A percentile compares a stretch with the other conserved stretches of the same genome.
These are phyloP conservation scores for Boletus pseudopeckii DNA, from an alignment of 768 basidiomycete genomes.

Conservation along the genomic window DNA sequence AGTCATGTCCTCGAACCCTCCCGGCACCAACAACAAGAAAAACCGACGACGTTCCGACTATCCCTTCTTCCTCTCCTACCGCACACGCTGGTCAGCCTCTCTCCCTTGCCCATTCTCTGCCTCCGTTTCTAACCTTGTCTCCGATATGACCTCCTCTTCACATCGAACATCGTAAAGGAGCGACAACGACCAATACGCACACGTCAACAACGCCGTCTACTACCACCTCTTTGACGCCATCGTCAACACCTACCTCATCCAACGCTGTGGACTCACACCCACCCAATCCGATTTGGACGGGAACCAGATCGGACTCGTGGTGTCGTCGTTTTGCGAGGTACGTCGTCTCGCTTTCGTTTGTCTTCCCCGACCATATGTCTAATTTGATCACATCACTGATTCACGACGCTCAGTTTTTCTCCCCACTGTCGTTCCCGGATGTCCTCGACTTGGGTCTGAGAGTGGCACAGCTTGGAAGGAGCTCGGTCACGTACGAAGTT, in stretches of 20 bases:
- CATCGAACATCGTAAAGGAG: conserved; percentile 46
- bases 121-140: conserved; percentile 6
- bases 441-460: conserved; percentile 67
- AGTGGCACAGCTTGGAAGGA: conserved; percentile 63
- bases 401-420: conserved; percentile 52
- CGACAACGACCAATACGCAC: conserved; percentile 84
- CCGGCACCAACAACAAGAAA: conserved; percentile 29
- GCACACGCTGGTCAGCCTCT: conserved; percentile 60
- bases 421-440: conserved; percentile 70
- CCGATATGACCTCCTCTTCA: background rate
- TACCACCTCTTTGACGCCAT: conserved; percentile 81
- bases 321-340: conserved; percentile 72
- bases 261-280: conserved; percentile 57
- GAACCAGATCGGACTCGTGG: conserved; percentile 67
- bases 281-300: conserved; percentile 29
- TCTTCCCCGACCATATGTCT: background rate
- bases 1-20: background rate
- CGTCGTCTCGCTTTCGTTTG: background rate
- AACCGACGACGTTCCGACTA: conserved; percentile 50
- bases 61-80: conserved; percentile 55
- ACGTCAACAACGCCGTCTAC: conserved; percentile 79
- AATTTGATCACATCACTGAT: background rate
- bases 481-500: conserved; percentile 78
- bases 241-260: conserved; percentile 75
- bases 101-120: background rate